Base-by-base conservation (phyloP, 371 early-diverging fungal species). In the Mucor racemosus region DNA sequence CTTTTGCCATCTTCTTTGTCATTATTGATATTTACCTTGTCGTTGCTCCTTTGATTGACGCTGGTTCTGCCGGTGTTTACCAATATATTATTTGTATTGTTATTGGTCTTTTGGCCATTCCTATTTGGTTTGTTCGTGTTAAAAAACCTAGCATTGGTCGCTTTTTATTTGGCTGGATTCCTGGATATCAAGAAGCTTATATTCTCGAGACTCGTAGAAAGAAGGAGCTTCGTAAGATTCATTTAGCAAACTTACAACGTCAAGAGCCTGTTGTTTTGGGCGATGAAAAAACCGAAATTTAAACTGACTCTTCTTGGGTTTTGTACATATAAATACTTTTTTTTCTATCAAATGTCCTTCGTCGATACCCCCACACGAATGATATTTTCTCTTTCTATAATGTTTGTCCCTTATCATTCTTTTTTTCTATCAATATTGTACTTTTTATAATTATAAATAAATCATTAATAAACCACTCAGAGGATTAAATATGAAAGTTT, bases 61-160 rank as follows among this genome's bases (percentile, higher is more conserved):
- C 79, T 38, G 79, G 79, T 11, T 60, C 76, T 44, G 74, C 46
- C 10, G 76, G 79, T 64, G 72, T 76, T 3, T 59, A 65, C n/a
- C 74, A 74, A 34, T 78, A 78, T 33, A 66, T 76, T 39, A 74
- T 78, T n/a, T 76, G 74, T 65, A 74, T 78, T 19, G 11, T 76
- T 26, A 40, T 78, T 58, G 76, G 74, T 13, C 67, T 78, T 10
- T 46, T 78, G 31, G 70, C 69, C 62, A 72, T 78, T 26, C 79
- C 79, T 35, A 62, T 78, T 5, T 78, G 79, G 79, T 78, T 69
- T 60, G 65, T 78, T 7, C 79, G 79, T 50, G 74, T 78, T 0
- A 62, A 63, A 21, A 78, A 72, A 19, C 79, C 79, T 44, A 44
- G 38, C 6, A 60, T 78, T 40, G 79, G 79, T 36, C 72, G 74